These are phyloP conservation scores for Ogataea haglerorum DNA, from an alignment of 805 yeast species.

Conservation along the genomic window DNA sequence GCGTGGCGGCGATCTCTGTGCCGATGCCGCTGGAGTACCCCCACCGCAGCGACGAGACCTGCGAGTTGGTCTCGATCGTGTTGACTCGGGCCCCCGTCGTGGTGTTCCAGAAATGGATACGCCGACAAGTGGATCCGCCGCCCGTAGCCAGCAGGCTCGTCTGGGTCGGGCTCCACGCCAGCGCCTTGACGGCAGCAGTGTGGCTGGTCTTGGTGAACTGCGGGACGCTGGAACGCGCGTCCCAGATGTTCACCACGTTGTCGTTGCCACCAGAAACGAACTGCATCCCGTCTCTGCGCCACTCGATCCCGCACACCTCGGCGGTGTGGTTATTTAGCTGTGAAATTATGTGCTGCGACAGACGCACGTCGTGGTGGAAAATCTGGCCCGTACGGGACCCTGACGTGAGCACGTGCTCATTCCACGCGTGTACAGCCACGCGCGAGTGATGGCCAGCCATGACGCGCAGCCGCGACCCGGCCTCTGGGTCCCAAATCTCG, in stretches of 20 bases:
- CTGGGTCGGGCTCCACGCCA: slow-evolving; percentile 93
- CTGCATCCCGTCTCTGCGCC: slow-evolving; percentile 79
- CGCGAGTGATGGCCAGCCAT: slow-evolving; percentile 74
- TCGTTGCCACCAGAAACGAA: slow-evolving; percentile 94
- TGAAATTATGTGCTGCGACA: slow-evolving; percentile 68
- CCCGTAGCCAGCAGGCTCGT: slow-evolving; percentile 86
- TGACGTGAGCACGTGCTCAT: slow-evolving; percentile 72
- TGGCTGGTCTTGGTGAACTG: slow-evolving; percentile 74
- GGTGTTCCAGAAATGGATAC: slow-evolving; percentile 93
- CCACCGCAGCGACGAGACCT: slow-evolving; percentile 93
- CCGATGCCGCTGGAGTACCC: slow-evolving; percentile 73
- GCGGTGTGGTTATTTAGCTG: slow-evolving; percentile 68
- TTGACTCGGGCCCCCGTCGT: slow-evolving; percentile 84
- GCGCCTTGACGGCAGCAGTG: slow-evolving; percentile 92
- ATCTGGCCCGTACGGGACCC: slow-evolving; percentile 86
- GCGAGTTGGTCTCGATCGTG: slow-evolving; percentile 87
- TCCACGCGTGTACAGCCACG: slow-evolving; percentile 84
- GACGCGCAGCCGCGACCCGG: slow-evolving; percentile 68
- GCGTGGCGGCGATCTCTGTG: slow-evolving; percentile 85
- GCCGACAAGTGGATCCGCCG: slow-evolving; percentile 89
- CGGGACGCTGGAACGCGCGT: slow-evolving; percentile 67
- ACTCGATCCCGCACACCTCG: slow-evolving; percentile 89
- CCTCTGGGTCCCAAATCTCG: slow-evolving; percentile 92
- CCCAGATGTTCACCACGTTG: slow-evolving; percentile 91
- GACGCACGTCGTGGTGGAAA: slow-evolving; percentile 85